Base-by-base conservation (phyloP, 1,139 yeast species). In the Yamadazyma friedrichii region DNA sequence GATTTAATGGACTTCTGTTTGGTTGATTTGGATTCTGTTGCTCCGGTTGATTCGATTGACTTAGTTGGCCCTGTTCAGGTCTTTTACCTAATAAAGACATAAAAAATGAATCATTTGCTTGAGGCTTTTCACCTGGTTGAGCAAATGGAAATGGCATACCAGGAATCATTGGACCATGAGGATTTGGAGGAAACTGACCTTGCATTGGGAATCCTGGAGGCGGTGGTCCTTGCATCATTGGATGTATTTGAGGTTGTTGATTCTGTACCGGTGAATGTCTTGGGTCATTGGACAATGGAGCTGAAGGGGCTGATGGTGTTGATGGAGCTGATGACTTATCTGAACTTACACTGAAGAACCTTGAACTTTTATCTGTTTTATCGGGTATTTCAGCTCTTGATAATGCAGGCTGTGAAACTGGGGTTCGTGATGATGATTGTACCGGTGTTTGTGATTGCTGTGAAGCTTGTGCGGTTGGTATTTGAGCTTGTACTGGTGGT, bases 51-150 rank as follows among this genome's bases (percentile, higher is more conserved):
- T 36, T 37, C 13, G 49, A 33, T 29, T 48, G 35, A 15, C 25
- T 6, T 15, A 48, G 32, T 29, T 48, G 35, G 15, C 25, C 8
- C 10, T 10, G 15, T 8, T 35, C 27, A 9, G 38, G 20, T 16
- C 12, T 58, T 51, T 73, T 78, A 36, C 63, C 65, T 53, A 79
- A 58, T 42, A 80, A 61, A 0, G 84, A 76, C 65, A 74, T 66
- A 56, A 80, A 78, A 48, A 80, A 80, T 5, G 75, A 62, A 45
- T 78, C 82, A 49, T 76, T 75, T 56, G 52, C 20, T 45, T 29
- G 39, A 38, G 40, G 47, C 37, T 32, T 33, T 32, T 30, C 34
- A 41, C 38, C 40, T 10, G 41, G 6, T 20, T 39, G 48, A 9
- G 39, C 40, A 17, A 41, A 32, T 15, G 35, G 46, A 38, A 35